Conservation (phyloP, 768 basidiomycete species). For the Mycena alexandri region DNA sequence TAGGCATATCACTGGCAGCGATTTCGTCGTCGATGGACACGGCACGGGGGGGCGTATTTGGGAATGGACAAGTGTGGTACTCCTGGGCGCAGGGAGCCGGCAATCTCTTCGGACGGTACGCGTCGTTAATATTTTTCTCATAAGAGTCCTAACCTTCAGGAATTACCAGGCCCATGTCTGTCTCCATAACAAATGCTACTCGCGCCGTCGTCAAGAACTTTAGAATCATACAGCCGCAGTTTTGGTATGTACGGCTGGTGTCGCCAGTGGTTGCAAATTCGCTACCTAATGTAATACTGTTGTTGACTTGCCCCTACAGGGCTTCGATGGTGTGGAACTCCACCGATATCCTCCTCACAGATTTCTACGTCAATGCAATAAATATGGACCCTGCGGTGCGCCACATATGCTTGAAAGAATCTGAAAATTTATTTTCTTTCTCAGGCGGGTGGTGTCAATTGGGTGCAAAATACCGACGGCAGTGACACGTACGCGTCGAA, state of each 20-base stretch:
- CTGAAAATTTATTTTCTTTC: too few species aligned
- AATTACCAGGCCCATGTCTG: constrained; percentile 3
- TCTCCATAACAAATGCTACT: constrained; percentile 6
- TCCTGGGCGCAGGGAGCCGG: constrained; percentile 4
- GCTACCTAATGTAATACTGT: background rate
- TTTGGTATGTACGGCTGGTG: background rate
- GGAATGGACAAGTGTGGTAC: constrained; percentile 7
- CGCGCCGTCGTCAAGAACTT: constrained; percentile 7
- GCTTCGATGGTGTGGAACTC: constrained; percentile 2
- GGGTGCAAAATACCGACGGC: constrained; percentile 7
- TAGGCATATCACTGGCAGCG: constrained; percentile 7
- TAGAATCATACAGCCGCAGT: too few species aligned
- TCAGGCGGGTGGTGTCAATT: too few species aligned
- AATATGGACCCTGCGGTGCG: constrained; percentile 6
- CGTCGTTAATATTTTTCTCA: background rate
- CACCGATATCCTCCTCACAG: too few species aligned
- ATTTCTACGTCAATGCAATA: too few species aligned
- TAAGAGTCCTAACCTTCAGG: background rate
- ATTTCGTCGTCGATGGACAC: constrained; percentile 6
- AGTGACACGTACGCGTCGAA: constrained; percentile 4
- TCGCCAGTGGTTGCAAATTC: too few species aligned
- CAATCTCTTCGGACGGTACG: constrained; percentile 4
- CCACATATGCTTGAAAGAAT: too few species aligned
- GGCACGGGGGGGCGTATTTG: constrained; percentile 8
- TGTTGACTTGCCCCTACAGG: constrained; percentile 4